Evolutionary conservation across 2,329 filamentous ascomycete genomes (phyloP).

Genomic region (Pezicula neosporulosa): DNA sequence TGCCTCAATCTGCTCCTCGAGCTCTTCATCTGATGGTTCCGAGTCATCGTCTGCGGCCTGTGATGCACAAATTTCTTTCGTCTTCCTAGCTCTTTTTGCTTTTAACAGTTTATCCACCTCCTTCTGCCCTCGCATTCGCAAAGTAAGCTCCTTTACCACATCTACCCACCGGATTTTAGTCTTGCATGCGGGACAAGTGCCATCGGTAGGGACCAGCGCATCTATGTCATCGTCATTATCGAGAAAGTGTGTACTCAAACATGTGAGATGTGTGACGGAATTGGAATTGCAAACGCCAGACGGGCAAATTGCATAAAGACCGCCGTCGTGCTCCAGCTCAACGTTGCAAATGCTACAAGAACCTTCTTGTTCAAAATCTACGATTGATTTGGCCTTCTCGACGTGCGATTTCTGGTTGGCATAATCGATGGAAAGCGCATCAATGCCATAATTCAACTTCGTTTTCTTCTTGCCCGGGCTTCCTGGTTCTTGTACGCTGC

Average conservation of each 20-base stretch:
- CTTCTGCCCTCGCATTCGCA: conserved; percentile 67
- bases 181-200: conserved; percentile 69
- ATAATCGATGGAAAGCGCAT: conserved; percentile 54
- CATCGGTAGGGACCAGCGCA: conserved; percentile 61
- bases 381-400: conserved; percentile 49
- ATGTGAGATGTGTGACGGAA: conserved; percentile 55
- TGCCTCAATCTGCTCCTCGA: conserved; percentile 1
- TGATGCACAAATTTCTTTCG: conserved; percentile 9
- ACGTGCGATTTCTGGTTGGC: conserved; percentile 48
- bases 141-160: conserved; percentile 77
- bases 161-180: conserved; percentile 64
- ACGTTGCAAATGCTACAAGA: conserved; percentile 50
- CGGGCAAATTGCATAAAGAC: conserved; percentile 55
- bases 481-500: not conserved
- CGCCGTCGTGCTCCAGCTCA: conserved; percentile 41
- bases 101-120: conserved; percentile 69
- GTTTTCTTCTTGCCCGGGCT: conserved; percentile 7
- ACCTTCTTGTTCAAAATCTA: conserved; percentile 54
- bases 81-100: conserved; percentile 20
- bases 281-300: conserved; percentile 50
- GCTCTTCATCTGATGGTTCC: conserved; percentile 9
- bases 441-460: conserved; percentile 41
- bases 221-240: conserved; percentile 24
- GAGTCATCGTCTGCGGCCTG: conserved; percentile 10
- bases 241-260: conserved; percentile 54